Evolutionary conservation across 208 protist genomes (phyloP).

Genomic region (Wallacemonas sp.): DNA sequence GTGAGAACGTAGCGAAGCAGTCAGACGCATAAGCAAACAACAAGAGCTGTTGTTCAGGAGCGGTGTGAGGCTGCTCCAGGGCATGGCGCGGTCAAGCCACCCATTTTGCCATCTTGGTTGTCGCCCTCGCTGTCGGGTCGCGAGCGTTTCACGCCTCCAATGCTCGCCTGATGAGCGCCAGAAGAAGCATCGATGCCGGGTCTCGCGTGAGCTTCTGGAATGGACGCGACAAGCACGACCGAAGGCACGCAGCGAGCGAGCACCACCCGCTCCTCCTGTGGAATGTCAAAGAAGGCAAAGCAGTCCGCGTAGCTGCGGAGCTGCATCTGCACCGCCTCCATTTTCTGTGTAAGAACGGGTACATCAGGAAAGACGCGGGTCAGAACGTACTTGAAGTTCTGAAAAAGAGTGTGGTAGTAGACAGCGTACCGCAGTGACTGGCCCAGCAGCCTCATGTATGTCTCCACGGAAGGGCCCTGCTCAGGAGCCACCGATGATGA

Average conservation of each 20-base stretch:
- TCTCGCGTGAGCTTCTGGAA: constrained; percentile 7
- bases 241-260: constrained; percentile 26
- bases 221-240: constrained; percentile 35
- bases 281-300: constrained; percentile 53
- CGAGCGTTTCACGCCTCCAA: background rate
- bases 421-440: constrained; percentile 59
- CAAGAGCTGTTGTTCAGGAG: too few species aligned
- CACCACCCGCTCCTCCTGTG: constrained; percentile 25
- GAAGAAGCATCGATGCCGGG: too few species aligned
- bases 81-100: too few species aligned
- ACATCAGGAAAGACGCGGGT: constrained; percentile 74
- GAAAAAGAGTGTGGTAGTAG: constrained; percentile 67
- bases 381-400: constrained; percentile 90
- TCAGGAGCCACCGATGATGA: too few species aligned
- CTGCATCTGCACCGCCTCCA: constrained; percentile 54
- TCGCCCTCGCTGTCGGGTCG: background rate
- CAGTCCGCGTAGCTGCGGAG: constrained; percentile 67
- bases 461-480: background rate
- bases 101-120: too few species aligned
- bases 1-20: too few species aligned
- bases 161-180: too few species aligned
- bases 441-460: constrained; percentile 36
- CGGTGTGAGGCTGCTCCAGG: too few species aligned
- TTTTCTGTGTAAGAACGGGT: constrained; percentile 54
- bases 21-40: too few species aligned